Base-by-base conservation (phyloP, 2,329 filamentous ascomycete genomes). In the Phialocephala sp. region DNA sequence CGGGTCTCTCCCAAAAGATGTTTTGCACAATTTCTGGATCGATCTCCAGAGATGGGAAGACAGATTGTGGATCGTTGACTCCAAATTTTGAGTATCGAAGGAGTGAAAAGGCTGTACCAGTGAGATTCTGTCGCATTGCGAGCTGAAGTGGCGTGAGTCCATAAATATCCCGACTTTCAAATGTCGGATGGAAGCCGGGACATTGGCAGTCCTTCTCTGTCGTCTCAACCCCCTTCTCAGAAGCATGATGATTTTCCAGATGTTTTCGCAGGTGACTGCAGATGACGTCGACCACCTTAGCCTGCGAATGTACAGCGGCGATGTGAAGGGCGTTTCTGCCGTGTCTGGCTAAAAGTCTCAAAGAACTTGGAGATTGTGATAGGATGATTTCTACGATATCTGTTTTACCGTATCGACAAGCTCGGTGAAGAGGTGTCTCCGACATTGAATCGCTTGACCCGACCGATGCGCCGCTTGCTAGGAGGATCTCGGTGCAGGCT, bases 251-350 rank as follows among this genome's bases (percentile, higher is more conserved):
- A 9, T 18, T 12, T 3, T 14, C 24, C 11, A 35, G 14, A 35
- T 54, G 50, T 18, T 18, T 35, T 18, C 22, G 50, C 27, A 54
- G 32, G 50, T 54, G 50, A 54, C 14, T n/a, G 24, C 50, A 54
- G 14, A 54, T 54, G 8, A 24, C 27, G 6, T 54, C 18, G 24
- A 54, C 18, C 12, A 35, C 27, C 3, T 15, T 22, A 35, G 12
- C 22, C 5, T n/a, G 22, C 3, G 24, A 2, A 35, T 37, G 39
- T 12, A 39, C 12, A 8, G n/a, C 35, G 11, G 55, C 55, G n/a
- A 37, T 4, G 39, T 57, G 55, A 22, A 57, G 20, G 11, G 20
- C 55, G 22, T 37, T 57, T 24, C 55, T 37, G 2, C 39, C 22
- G 35, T 57, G 18, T 18, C 8, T 57, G 6, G 55, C 55, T 15